A percentile compares a stretch with the other conserved stretches of the same genome.
phyloP scores from a whole-genome alignment of 176 grass and related monocot genomes.

The Triticum urartu region DNA sequence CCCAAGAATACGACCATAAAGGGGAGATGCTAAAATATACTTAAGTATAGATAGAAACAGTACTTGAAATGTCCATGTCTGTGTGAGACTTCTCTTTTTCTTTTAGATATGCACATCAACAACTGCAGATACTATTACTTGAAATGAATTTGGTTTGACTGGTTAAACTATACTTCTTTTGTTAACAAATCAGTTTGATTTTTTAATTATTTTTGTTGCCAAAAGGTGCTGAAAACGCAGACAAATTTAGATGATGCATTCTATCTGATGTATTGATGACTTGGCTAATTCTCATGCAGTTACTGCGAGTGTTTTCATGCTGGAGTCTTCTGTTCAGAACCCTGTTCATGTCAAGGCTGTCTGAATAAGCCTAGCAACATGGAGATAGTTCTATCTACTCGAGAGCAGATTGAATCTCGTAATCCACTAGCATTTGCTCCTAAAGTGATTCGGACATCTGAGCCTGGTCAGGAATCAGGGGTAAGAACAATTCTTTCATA shows the following conservation, averaged over 20 bases:
- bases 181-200: too few relatives aligned
- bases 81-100: too few relatives aligned
- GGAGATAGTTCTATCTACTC: conserved; percentile 81
- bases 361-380: conserved; percentile 77
- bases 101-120: too few relatives aligned
- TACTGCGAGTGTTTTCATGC: conserved; percentile 98
- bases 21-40: too few relatives aligned
- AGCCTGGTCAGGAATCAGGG: conserved; percentile 62
- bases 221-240: too few relatives aligned
- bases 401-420: conserved; percentile 91
- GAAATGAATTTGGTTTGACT: too few relatives aligned
- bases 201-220: too few relatives aligned
- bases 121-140: too few relatives aligned
- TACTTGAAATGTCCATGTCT: too few relatives aligned
- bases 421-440: conserved; percentile 99
- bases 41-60: too few relatives aligned
- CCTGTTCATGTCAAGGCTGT: conserved; percentile 86
- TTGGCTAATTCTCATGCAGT: conserved; percentile 47
- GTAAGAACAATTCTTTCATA: conserved; percentile 43
- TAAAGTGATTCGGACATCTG: conserved; percentile 84
- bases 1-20: too few relatives aligned
- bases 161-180: too few relatives aligned
- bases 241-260: conserved; percentile 1
- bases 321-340: conserved; percentile 97
- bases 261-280: background rate